phyloP scores from a whole-genome alignment of 352 stramenopile genomes.

The Globisporangium takayamanum region DNA sequence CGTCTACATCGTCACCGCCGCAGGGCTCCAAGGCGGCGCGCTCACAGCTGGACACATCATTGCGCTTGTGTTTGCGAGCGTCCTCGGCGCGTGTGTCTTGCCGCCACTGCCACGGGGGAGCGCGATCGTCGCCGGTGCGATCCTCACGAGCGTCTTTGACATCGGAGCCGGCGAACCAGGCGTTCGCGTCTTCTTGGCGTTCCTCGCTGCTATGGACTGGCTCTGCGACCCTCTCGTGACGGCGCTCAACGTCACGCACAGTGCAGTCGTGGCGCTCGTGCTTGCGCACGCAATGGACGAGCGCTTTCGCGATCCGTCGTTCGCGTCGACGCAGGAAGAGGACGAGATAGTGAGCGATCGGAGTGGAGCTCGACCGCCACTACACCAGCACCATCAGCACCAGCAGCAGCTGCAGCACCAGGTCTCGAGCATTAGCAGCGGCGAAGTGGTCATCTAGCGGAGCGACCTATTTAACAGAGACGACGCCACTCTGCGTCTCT shows the following conservation, averaged over 20 bases:
- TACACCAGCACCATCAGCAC: background rate
- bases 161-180: slow-evolving; percentile 17
- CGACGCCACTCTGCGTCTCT: background rate
- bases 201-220: slow-evolving; percentile 45
- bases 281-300: slow-evolving; percentile 46
- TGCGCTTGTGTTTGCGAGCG: slow-evolving; percentile 29
- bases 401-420: slow-evolving; percentile 9
- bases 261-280: slow-evolving; percentile 41
- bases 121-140: slow-evolving; percentile 30
- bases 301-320: slow-evolving; percentile 19
- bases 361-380: background rate
- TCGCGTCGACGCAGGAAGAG: slow-evolving; percentile 25
- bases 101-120: slow-evolving; percentile 34
- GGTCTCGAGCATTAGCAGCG: slow-evolving; percentile 9
- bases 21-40: slow-evolving; percentile 12
- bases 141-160: slow-evolving; percentile 40
- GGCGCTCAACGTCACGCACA: slow-evolving; percentile 45
- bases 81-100: slow-evolving; percentile 28
- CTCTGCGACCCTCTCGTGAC: slow-evolving; percentile 50
- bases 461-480: slow-evolving; percentile 1
- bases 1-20: slow-evolving; percentile 36
- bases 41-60: slow-evolving; percentile 22
- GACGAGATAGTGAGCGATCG: slow-evolving; percentile 16
- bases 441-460: slow-evolving; percentile 10
- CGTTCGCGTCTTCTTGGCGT: slow-evolving; percentile 27